These are phyloP conservation scores for Xylaria sp. DNA, from an alignment of 2,329 filamentous ascomycete genomes.

Conservation along the genomic window DNA sequence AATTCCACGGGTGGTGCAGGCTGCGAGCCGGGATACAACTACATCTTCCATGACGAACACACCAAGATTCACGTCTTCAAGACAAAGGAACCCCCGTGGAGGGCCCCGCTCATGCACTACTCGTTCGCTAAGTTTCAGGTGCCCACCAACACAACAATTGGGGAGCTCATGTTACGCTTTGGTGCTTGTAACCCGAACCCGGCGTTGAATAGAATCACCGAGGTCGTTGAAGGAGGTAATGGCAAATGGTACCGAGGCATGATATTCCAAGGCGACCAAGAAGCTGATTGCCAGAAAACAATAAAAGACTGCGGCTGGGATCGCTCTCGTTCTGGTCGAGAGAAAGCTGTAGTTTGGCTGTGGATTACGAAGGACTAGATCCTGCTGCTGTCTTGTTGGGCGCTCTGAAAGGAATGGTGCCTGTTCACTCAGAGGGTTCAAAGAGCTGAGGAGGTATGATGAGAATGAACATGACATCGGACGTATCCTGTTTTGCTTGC, in stretches of 20 bases:
- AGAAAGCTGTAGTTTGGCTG: conserved; percentile 68
- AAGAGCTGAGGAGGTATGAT: not conserved
- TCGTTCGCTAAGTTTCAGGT: conserved; percentile 63
- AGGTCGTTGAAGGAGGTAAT: conserved; percentile 65
- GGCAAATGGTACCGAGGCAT: conserved; percentile 70
- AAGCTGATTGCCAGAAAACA: conserved; percentile 59
- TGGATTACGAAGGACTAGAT: conserved; percentile 66
- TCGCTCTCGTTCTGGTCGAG: conserved; percentile 58
- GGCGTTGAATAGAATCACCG: conserved; percentile 67
- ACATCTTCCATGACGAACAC: conserved; percentile 68
- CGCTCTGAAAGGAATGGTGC: not conserved
- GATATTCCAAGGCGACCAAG: conserved; percentile 62
- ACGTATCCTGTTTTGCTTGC: not conserved
- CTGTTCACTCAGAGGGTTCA: not conserved
- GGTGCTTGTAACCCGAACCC: conserved; percentile 63
- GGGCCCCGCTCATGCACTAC: conserved; percentile 56
- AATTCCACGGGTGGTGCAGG: conserved; percentile 68
- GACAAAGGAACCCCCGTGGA: conserved; percentile 64
- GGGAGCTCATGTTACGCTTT: conserved; percentile 68
- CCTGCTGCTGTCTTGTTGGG: not conserved
- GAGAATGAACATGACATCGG: not conserved
- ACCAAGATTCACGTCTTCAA: conserved; percentile 70
- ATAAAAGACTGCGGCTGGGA: conserved; percentile 71
- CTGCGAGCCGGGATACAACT: conserved; percentile 71
- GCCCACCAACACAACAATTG: conserved; percentile 63